Evolutionary conservation across 345 rosid species (phyloP), one percentile per base, ranked within the genome.

Genomic region (Rubroshorea leprosula): DNA sequence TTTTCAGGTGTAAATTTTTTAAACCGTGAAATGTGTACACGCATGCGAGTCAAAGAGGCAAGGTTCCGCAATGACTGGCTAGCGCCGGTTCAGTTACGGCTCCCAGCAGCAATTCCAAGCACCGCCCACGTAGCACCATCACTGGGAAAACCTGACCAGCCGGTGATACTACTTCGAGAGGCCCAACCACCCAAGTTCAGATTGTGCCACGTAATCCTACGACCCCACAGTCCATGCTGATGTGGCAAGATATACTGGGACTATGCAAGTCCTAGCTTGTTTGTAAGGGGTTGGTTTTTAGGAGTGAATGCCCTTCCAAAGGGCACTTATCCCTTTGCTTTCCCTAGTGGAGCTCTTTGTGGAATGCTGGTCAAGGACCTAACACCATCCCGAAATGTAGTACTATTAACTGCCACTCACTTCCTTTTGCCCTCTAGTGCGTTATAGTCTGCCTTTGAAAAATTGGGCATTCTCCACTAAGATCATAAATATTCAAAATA

Each of bases 81-180:
- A 69, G 62, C 78, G 68, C 89, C 86, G 69, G 84, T 77, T 61
- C 73, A 65, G 67, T 72, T 59, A 83, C 89, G 93, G 79, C 76
- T 61, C 59, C 41, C 75, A 75, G 69, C 66, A 35, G 47, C 50
- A 12, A 20, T 55, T 23, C 44, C 65, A 22, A 20, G 21, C 4
- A 23, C 0, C n/a, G 35, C 56, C 62, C 43, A 26, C 48, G 1
- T 1, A 1, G 2, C 11, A 17, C 43, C 6, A 4, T 31, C 55
- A 4, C 53, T 38, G 23, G 47, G 48, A n/a, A 35, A 55, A 57
- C 44, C 19, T 5, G 2, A 24, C 53, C 43, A 43, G 5, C 59
- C 41, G 25, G 39, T 56, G 43, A 53, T 21, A 12, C 18, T 38
- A 14, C 23, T 7, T 1, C 7, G 17, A 17, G 22, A 9, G 12